These are phyloP conservation scores for Holtermannia corniformis DNA, from an alignment of 768 basidiomycete species.

Conservation along the genomic window DNA sequence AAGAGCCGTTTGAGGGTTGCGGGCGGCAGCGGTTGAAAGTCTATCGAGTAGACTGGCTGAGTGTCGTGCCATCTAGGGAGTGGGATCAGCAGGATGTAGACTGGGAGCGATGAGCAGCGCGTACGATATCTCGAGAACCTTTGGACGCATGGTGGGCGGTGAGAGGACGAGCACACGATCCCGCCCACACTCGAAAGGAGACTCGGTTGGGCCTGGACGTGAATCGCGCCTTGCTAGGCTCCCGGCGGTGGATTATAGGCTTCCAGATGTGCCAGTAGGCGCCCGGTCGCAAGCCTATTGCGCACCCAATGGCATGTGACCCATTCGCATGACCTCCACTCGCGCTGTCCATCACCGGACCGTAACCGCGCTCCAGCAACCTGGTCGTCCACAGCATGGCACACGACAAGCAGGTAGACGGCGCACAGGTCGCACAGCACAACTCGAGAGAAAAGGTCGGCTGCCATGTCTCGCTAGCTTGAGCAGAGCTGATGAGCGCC, in stretches of 20 bases:
- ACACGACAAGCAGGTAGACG: constrained; percentile 25
- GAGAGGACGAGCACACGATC: too few species aligned
- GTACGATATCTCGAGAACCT: constrained; percentile 39
- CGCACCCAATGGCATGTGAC: too few species aligned
- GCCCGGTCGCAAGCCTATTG: too few species aligned
- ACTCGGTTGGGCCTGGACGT: too few species aligned
- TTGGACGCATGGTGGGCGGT: constrained; percentile 31
- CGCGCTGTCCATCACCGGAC: not conserved
- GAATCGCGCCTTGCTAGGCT: too few species aligned
- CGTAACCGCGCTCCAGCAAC: too few species aligned
- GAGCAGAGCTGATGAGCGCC: too few species aligned
- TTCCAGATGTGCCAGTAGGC: too few species aligned
- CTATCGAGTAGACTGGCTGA: constrained; percentile 67
- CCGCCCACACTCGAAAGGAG: too few species aligned
- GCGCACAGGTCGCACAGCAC: constrained; percentile 43
- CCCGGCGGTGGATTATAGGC: too few species aligned
- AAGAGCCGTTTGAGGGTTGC: constrained; percentile 42
- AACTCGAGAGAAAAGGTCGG: constrained; percentile 45
- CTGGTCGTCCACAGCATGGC: constrained; percentile 17
- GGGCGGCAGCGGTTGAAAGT: constrained; percentile 78
- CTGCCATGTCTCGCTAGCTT: too few species aligned
- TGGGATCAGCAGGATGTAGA: not conserved
- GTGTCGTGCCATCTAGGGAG: constrained; percentile 40
- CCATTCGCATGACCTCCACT: not conserved
- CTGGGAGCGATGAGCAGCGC: constrained; percentile 8